Conservation (phyloP, 2,329 filamentous ascomycete species). For the Trichoderma sp. region DNA sequence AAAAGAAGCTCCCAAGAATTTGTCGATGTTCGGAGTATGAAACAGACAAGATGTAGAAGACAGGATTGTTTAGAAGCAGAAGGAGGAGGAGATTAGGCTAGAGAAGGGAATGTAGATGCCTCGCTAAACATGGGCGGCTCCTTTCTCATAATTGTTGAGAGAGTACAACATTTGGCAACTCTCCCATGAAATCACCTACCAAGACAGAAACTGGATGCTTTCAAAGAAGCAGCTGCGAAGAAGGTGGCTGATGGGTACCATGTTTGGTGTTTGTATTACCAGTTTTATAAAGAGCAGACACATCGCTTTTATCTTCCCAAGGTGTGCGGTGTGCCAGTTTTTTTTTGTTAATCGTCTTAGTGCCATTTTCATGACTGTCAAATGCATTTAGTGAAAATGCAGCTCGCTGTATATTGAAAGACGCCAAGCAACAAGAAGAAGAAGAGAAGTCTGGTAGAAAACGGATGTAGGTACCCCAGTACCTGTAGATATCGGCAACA, state of each 20-base stretch:
- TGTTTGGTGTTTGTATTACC: background rate
- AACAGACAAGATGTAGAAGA: background rate
- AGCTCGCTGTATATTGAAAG: background rate
- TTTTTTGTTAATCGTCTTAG: background rate
- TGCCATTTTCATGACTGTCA: background rate
- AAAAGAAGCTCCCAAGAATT: conserved; percentile 23
- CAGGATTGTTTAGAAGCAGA: background rate
- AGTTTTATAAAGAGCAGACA: background rate
- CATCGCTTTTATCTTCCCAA: background rate
- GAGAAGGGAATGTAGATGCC: background rate
- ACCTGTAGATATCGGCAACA: background rate
- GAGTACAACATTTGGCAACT: background rate
- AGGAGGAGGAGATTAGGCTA: background rate
- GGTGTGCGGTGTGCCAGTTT: too few relatives aligned
- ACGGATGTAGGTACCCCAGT: background rate
- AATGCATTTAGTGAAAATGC: background rate
- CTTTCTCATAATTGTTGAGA: background rate
- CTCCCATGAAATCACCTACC: background rate
- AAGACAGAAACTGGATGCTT: background rate
- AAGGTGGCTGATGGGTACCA: background rate
- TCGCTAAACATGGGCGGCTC: background rate
- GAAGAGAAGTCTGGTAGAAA: background rate
- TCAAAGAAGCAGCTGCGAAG: background rate
- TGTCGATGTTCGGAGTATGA: background rate
- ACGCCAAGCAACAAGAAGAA: background rate